These are phyloP conservation scores for Fraxinus sp. DNA, from an alignment of 305 asterid genomes.

Conservation along the genomic window DNA sequence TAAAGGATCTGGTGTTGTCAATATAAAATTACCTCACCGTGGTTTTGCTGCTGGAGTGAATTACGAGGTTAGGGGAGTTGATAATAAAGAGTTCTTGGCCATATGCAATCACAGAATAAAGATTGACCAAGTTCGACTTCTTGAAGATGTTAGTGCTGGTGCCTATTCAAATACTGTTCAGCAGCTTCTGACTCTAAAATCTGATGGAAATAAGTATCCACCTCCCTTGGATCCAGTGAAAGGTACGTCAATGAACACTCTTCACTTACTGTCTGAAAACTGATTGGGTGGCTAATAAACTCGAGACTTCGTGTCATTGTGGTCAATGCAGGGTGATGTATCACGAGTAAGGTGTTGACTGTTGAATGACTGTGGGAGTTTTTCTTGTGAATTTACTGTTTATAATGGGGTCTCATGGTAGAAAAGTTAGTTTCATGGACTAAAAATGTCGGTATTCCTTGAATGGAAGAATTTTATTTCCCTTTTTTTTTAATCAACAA, in stretches of 20 bases:
- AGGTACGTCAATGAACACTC: conserved; percentile 43
- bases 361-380: conserved; percentile 3
- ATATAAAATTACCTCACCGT: conserved; percentile 76
- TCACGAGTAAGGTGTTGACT: neutral
- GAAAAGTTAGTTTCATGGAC: conserved; percentile 7
- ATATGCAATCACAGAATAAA: conserved; percentile 71
- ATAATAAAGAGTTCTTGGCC: conserved; percentile 61
- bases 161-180: conserved; percentile 84
- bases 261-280: neutral
- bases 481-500: neutral
- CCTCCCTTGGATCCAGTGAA: conserved; percentile 86
- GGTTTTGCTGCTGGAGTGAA: conserved; percentile 76
- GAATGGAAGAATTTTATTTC: neutral
- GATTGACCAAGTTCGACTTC: conserved; percentile 88
- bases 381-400: conserved; percentile 9
- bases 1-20: conserved; percentile 75
- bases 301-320: conserved; percentile 2
- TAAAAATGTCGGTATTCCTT: neutral
- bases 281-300: conserved; percentile 6
- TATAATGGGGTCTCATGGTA: neutral
- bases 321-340: neutral
- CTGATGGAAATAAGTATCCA: conserved; percentile 87
- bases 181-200: conserved; percentile 58
- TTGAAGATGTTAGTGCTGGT: conserved; percentile 80
- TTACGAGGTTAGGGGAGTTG: conserved; percentile 85